Base-by-base conservation (phyloP, 2,329 filamentous ascomycete species). In the Trichophyton mentagrophytes region DNA sequence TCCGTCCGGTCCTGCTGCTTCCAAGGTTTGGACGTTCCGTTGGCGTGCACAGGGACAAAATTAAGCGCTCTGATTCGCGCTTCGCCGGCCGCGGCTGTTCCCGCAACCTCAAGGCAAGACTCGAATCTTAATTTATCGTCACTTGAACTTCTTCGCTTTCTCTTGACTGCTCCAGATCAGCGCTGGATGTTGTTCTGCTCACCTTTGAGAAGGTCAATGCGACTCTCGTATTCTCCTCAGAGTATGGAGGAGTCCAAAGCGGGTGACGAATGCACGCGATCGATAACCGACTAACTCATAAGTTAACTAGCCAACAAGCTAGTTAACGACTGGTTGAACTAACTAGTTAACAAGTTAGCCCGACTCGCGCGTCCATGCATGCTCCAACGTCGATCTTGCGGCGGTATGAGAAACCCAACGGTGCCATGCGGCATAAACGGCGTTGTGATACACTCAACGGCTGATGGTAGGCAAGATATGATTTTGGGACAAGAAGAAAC, bases 1-100 rank as follows among this genome's bases (percentile, higher is more conserved):
- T 13, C 22, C 3, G 51, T 11, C 27, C 1, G 17, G 51, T 38
- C 9, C 9, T 38, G 33, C 11, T 38, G 33, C 25, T 38, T 51
- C 33, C 33, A 38, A 38, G 25, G 30, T 55, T 36, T 30, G 27
- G 30, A 36, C n/a, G 25, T 55, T 36, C 51, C 27, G n/a, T 55
- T 27, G 49, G 9, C 11, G 49, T 27, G 51, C 30, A 9, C 5
- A 25, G 11, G 13, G 15, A 13, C 11, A 36, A n/a, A 55, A 17
- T 36, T 55, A 55, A 20, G 51, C 51, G 51, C 51, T 36, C 25
- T 55, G 51, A 55, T 55, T 55, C 51, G 51, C 51, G 51, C 51
- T 55, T 55, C 51, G 51, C 27, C 4, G 51, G 3, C 30, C 13
- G 51, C 51, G 51, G 51, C 27, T 55, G 27, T 33, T 55, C 51